phyloP scores from a whole-genome alignment of 257 asterid genomes.

The Cruciata laevipes region DNA sequence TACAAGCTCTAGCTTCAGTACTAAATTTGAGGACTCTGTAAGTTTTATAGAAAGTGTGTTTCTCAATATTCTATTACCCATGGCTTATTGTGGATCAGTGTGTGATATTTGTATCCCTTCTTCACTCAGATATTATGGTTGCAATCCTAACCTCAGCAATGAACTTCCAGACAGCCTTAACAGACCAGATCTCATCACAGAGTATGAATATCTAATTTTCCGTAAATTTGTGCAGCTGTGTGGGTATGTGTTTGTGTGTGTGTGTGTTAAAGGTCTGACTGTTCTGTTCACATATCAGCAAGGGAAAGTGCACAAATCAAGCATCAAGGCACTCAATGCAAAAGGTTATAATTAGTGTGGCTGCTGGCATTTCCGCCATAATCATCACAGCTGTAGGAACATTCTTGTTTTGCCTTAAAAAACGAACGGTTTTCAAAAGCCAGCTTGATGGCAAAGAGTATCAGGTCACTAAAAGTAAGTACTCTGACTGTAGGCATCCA shows the following conservation, averaged over 20 bases:
- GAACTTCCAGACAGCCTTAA: conserved; percentile 28
- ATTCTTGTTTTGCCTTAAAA: conserved; percentile 33
- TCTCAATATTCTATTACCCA: background rate
- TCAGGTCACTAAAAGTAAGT: conserved; percentile 64
- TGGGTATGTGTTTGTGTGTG: background rate
- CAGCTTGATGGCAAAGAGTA: conserved; percentile 37
- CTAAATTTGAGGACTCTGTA: conserved; percentile 40
- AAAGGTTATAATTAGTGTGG: conserved; percentile 38
- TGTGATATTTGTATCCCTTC: background rate
- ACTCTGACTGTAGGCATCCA: background rate
- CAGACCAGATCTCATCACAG: conserved; percentile 43
- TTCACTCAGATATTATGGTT: conserved; percentile 44
- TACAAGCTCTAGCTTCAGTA: conserved; percentile 29
- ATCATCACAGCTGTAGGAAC: conserved; percentile 25
- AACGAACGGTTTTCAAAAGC: conserved; percentile 19
- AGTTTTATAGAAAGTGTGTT: conserved; percentile 15
- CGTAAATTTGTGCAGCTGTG: background rate
- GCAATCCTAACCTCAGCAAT: conserved; percentile 36
- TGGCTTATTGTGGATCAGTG: background rate
- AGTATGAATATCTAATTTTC: conserved; percentile 31
- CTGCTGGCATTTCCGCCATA: conserved; percentile 43
- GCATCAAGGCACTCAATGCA: conserved; percentile 27
- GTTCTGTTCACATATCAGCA: conserved; percentile 28
- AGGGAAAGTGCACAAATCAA: conserved; percentile 34
- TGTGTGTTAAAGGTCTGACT: conserved; percentile 11